Evolutionary conservation across 495 filamentous ascomycete species (phyloP).

Genomic region (Penicillium maclennaniae): DNA sequence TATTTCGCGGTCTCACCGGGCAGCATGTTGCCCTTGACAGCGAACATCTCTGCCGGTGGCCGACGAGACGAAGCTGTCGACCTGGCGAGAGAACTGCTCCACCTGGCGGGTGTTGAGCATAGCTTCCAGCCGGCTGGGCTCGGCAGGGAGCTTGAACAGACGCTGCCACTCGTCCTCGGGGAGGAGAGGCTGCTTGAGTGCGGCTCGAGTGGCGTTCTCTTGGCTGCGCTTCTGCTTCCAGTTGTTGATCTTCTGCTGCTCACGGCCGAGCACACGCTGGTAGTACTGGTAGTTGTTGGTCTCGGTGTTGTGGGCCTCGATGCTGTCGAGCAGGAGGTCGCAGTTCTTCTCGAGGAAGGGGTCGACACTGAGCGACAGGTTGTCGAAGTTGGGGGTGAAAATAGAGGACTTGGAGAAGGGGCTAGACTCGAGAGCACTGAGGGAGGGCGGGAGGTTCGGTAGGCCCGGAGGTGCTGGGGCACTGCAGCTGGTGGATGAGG

Average conservation of each 20-base stretch:
- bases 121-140: slow-evolving; percentile 86
- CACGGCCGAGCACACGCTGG: slow-evolving; percentile 87
- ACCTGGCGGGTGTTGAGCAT: slow-evolving; percentile 93
- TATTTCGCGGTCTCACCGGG: slow-evolving; percentile 47
- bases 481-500: slow-evolving; percentile 84
- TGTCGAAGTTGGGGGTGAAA: slow-evolving; percentile 81
- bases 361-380: slow-evolving; percentile 88
- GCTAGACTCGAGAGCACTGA: slow-evolving; percentile 64
- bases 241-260: slow-evolving; percentile 91
- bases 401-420: slow-evolving; percentile 48
- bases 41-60: slow-evolving; percentile 98
- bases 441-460: slow-evolving; percentile 69
- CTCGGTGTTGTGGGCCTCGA: slow-evolving; percentile 96
- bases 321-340: slow-evolving; percentile 90
- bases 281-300: slow-evolving; percentile 99
- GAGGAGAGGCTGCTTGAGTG: slow-evolving; percentile 82
- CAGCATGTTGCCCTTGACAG: slow-evolving; percentile 69
- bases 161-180: slow-evolving; percentile 98
- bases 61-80: slow-evolving; percentile 91
- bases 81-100: slow-evolving; percentile 95
- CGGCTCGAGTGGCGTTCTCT: slow-evolving; percentile 79
- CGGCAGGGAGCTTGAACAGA: slow-evolving; percentile 92
- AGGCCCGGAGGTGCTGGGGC: slow-evolving; percentile 52
- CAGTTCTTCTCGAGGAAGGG: slow-evolving; percentile 99
- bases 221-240: slow-evolving; percentile 96